phyloP scores from a whole-genome alignment of 805 yeast species.

The Sugiyamaella qingdaonensis region DNA sequence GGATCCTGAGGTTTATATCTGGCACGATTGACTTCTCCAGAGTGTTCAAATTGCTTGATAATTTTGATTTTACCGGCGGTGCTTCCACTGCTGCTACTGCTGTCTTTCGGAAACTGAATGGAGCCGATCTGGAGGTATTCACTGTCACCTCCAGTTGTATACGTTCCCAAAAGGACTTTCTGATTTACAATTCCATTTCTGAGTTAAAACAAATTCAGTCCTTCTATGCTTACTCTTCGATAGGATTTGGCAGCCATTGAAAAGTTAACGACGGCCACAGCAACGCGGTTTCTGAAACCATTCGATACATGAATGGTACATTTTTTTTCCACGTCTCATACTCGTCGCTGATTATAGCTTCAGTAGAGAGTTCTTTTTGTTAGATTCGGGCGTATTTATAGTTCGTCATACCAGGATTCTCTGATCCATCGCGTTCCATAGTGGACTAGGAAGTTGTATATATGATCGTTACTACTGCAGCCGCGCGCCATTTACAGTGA shows the following conservation, averaged over 20 bases:
- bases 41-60: slow-evolving; percentile 52
- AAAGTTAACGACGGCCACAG: slow-evolving; percentile 70
- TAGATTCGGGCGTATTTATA: not conserved
- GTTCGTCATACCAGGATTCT: not conserved
- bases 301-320: slow-evolving; percentile 71
- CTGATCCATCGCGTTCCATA: slow-evolving; percentile 1
- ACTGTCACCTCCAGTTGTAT: slow-evolving; percentile 20
- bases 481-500: too few relatives aligned
- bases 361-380: slow-evolving; percentile 4
- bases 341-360: slow-evolving; percentile 21
- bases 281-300: slow-evolving; percentile 62
- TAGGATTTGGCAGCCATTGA: slow-evolving; percentile 56
- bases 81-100: not conserved
- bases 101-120: slow-evolving; percentile 16
- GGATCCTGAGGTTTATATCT: slow-evolving; percentile 48
- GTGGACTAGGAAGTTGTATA: not conserved
- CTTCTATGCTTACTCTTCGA: slow-evolving; percentile 13
- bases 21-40: slow-evolving; percentile 63
- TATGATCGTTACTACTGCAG: too few relatives aligned
- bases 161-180: slow-evolving; percentile 18
- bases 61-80: slow-evolving; percentile 20
- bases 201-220: not conserved
- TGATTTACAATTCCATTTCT: slow-evolving; percentile 15
- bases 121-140: slow-evolving; percentile 22
- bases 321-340: slow-evolving; percentile 73